phyloP scores from a whole-genome alignment of 2,329 filamentous ascomycete species.

The Colletotrichum sp. region DNA sequence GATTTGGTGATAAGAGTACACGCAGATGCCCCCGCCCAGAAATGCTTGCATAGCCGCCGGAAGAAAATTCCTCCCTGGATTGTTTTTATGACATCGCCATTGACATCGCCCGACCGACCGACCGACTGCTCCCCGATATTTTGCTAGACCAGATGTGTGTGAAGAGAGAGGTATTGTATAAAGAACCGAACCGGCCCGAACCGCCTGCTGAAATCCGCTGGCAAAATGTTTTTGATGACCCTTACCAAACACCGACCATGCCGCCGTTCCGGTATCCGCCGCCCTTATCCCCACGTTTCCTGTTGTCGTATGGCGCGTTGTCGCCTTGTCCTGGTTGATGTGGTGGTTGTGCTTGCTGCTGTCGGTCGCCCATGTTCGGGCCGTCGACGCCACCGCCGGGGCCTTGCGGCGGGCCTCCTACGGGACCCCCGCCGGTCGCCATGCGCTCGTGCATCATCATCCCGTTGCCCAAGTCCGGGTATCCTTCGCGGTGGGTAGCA shows the following conservation, averaged over 20 bases:
- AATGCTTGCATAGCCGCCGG: background rate
- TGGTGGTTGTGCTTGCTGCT: slow-evolving; percentile 9
- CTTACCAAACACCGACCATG: slow-evolving; percentile 21
- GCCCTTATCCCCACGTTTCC: slow-evolving; percentile 1
- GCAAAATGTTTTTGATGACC: background rate
- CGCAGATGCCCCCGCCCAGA: background rate
- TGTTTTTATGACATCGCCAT: background rate
- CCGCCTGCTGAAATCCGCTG: background rate
- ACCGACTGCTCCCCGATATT: background rate
- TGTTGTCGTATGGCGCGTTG: background rate
- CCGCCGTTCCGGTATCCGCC: slow-evolving; percentile 12
- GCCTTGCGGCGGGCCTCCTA: background rate
- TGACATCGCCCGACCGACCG: background rate
- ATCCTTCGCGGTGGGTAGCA: background rate
- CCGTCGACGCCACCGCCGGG: background rate
- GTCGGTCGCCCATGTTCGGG: background rate
- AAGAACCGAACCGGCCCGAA: background rate
- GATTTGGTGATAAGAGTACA: background rate
- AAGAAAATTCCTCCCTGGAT: background rate
- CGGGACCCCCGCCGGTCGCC: background rate
- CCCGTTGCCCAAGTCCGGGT: background rate
- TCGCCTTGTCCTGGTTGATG: background rate
- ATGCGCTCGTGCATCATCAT: slow-evolving; percentile 7
- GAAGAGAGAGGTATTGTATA: background rate
- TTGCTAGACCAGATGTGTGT: background rate